Percentiles rank a stretch among this genome's conserved stretches.
Conservation (phyloP, 2,329 filamentous ascomycete genomes). For the Fusarium sp. region DNA sequence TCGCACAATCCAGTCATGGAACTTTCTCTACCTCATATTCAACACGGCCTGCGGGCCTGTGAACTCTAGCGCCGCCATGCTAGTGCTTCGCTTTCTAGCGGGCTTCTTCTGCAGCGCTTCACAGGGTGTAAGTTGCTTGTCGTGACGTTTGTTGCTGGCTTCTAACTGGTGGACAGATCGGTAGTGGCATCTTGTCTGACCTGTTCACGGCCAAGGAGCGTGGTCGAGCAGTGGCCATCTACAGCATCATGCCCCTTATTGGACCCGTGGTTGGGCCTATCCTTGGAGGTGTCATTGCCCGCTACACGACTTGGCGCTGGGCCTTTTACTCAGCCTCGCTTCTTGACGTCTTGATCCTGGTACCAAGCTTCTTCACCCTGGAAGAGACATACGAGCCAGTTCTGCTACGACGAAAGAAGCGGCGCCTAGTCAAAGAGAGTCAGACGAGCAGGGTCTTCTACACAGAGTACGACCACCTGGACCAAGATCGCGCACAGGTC, state of each 20-base stretch:
- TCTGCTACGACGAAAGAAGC: not conserved
- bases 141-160: too few species aligned
- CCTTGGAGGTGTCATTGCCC: constrained; percentile 68
- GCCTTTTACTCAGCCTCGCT: constrained; percentile 60
- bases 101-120: too few species aligned
- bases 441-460: too few species aligned
- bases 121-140: too few species aligned
- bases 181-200: not conserved
- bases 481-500: too few species aligned
- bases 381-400: not conserved
- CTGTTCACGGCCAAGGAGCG: not conserved
- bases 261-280: constrained; percentile 52
- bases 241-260: constrained; percentile 41
- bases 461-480: too few species aligned
- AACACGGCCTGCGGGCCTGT: too few species aligned
- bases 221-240: not conserved
- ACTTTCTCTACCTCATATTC: too few species aligned
- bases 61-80: too few species aligned
- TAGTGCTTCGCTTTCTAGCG: constrained; percentile 1
- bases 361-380: not conserved
- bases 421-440: constrained; percentile 29
- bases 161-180: not conserved
- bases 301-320: constrained; percentile 68
- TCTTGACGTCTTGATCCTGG: not conserved
- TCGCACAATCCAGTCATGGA: too few species aligned